Percentiles rank a stretch among this genome's conserved stretches.
These are phyloP conservation scores for Dovyalis caffra DNA, from an alignment of 345 rosid genomes.

Conservation along the genomic window DNA sequence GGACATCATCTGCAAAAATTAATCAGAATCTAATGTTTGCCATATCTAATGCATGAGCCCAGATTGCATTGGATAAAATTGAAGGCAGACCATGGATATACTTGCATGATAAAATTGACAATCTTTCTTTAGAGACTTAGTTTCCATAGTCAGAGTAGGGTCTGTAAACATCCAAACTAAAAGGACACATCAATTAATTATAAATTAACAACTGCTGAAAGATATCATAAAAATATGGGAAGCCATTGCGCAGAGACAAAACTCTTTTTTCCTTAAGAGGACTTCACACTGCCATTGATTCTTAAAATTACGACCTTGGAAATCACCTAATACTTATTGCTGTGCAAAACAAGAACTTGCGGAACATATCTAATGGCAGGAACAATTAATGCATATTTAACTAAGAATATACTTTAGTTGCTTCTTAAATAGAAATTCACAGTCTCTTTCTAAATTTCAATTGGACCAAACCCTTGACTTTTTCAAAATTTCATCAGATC, in stretches of 20 bases:
- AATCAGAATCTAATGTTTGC: constrained; percentile 18
- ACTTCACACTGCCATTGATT: neutral
- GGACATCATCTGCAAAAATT: constrained; percentile 68
- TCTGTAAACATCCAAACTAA: too few species aligned
- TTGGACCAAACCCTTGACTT: neutral
- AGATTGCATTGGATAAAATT: neutral
- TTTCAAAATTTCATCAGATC: constrained; percentile 2
- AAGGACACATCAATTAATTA: too few species aligned
- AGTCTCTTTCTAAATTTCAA: neutral
- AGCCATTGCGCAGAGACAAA: neutral
- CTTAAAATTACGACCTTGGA: too few species aligned
- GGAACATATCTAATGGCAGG: too few species aligned
- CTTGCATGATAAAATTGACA: neutral
- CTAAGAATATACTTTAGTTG: too few species aligned
- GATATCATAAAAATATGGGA: neutral
- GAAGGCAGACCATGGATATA: neutral
- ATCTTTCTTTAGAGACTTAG: too few species aligned
- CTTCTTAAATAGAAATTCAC: too few species aligned
- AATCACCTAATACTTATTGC: too few species aligned
- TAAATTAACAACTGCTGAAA: neutral
- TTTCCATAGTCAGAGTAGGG: too few species aligned
- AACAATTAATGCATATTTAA: too few species aligned
- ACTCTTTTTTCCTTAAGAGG: neutral
- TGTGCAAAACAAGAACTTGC: too few species aligned
- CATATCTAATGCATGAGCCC: constrained; percentile 9